Base-by-base conservation (phyloP, 208 protist genomes). In the Naegleria lovaniensis region DNA sequence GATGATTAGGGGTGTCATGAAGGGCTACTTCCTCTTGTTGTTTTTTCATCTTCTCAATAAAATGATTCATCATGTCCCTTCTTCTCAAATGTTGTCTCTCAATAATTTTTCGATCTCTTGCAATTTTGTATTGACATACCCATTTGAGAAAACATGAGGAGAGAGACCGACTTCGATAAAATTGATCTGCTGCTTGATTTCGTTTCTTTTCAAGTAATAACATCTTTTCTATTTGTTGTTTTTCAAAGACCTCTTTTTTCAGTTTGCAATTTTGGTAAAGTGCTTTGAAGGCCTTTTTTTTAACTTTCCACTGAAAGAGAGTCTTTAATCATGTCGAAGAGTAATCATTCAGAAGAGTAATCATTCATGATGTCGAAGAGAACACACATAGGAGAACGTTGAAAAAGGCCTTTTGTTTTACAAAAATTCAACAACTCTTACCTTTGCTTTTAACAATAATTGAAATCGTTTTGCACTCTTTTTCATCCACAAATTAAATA, bases 31-130 rank as follows among this genome's bases (percentile, higher is more conserved):
- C 43, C 43, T 48, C 7, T 48, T 48, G 43, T 48, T 48, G 43
- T 48, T 48, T 1, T 48, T 48, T 48, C 43, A 48, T 48, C 43
- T 48, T 40, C 29, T 85, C 83, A 51, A 85, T 85, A 5, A 85
- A 85, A 39, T 48, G 39, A 29, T 48, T 33, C 83, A 85, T 85
- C n/a, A 51, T 43, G 16, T 40, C 15, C 19, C 41, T 85, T 40
- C 40, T 85, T 29, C 83, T 85, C 9, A n/a, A 16, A n/a, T 85
- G 83, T 85, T 85, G 83, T 43, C 41, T 85, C 48, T 48, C 40
- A 85, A 85, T 85, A 43, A 85, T 85, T n/a, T 40, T 48, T 85
- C 40, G 39, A 22, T 85, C 83, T 43, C 83, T 85, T 33, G 83
- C 6, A 33, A 85, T 85, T 85, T 43, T 85, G 48, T 85, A 85